Evolutionary conservation across 345 rosid species (phyloP).

Genomic region (Abelmoschus esculentus): DNA sequence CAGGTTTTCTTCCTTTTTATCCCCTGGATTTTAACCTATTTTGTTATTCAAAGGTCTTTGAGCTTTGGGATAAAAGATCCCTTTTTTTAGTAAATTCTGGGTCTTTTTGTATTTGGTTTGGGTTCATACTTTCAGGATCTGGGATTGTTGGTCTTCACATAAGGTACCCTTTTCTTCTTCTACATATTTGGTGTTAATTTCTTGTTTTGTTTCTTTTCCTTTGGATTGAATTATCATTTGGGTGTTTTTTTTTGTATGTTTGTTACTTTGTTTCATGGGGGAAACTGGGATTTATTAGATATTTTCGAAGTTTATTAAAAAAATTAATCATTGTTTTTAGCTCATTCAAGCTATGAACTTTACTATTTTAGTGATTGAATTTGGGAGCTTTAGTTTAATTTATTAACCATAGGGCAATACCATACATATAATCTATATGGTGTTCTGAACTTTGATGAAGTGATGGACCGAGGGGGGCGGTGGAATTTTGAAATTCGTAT

Average conservation of each 20-base stretch:
- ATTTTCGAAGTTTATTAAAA: neutral
- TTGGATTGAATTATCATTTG: neutral
- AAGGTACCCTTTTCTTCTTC: constrained; percentile 11
- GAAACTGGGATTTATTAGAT: neutral
- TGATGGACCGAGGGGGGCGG: too few relatives aligned
- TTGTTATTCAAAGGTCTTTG: neutral
- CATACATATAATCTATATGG: neutral
- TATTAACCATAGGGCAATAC: neutral
- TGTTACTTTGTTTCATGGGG: constrained; percentile 9
- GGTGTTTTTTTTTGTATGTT: neutral
- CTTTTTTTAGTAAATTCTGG: constrained; percentile 4
- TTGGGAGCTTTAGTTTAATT: neutral
- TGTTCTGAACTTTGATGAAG: neutral
- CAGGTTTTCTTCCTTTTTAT: neutral
- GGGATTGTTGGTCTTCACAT: constrained; percentile 9
- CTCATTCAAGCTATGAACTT: neutral
- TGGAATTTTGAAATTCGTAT: too few relatives aligned
- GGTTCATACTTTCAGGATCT: constrained; percentile 10
- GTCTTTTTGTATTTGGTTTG: neutral
- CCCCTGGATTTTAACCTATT: neutral
- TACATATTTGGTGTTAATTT: constrained; percentile 2
- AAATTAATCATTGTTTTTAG: neutral
- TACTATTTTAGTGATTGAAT: neutral
- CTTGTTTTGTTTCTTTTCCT: neutral
- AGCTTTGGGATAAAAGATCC: neutral